Base-by-base conservation (phyloP, 257 asterid species). In the Solanum okadae region DNA sequence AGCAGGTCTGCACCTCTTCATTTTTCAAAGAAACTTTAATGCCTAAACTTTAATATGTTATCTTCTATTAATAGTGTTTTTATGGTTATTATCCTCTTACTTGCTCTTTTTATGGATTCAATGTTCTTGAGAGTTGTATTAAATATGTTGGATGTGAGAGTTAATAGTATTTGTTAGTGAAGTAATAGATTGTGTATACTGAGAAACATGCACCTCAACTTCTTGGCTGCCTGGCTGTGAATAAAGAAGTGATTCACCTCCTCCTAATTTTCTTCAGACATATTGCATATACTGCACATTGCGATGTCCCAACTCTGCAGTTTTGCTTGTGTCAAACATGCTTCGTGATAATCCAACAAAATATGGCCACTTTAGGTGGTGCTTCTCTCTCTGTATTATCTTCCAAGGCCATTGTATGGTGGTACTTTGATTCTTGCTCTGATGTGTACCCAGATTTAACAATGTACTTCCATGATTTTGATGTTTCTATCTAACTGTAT, bases 1-100 rank as follows among this genome's bases (percentile, higher is more conserved):
- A 97, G 94, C 99, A 95, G 98, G 98, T 97, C 49, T 27, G 87
- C 72, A 87, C 12, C 42, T 29, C 27, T 77, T 82, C 44, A 82
- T 49, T 82, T 49, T 31, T 82, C 7, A 49, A 49, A 49, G 29
- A 49, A 29, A 22, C 22, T 20, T 75, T 75, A 75, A 23, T 75
- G 52, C 31, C 52, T 35, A 37, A 75, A 75, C 81, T 73, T 73
- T 73, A 34, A 37, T 37, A 75, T 75, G 31, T 75, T 23, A 72
- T 18, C 31, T 20, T 35, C 31, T 82, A 10, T 31, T 29, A 27
- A 46, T 81, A 46, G 68, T 27, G 40, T 16, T 35, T 44, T 44
- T 9, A 27, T 10, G 72, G 37, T 78, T 70, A 9, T 37, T 68
- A 3, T 10, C 20, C 65, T 49, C 65, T 23, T 67, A 12, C 87